A percentile compares a stretch with the other conserved stretches of the same genome.
Evolutionary conservation across 2,329 filamentous ascomycete genomes (phyloP).

Genomic region (Colletotrichum sidae): DNA sequence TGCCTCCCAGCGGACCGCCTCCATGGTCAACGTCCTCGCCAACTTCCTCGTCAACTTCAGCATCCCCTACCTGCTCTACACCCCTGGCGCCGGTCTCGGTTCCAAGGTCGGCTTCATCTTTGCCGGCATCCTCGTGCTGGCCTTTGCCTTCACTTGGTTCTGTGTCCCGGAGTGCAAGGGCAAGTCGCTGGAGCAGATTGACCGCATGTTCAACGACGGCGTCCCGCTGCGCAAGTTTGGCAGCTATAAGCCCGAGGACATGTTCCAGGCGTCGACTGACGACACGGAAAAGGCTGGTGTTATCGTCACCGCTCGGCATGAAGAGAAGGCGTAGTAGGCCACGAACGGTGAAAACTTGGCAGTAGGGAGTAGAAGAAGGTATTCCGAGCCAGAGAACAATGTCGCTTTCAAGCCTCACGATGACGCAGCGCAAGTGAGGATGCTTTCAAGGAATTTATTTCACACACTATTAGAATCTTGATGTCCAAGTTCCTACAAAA

Average conservation of each 20-base stretch:
- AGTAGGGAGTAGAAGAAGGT: no score
- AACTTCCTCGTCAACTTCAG: conserved; percentile 40
- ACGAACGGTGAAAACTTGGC: no score
- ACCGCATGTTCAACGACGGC: conserved; percentile 40
- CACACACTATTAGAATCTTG: no score
- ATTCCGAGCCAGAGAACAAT: no score
- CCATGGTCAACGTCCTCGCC: conserved; percentile 39
- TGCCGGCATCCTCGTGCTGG: conserved; percentile 35
- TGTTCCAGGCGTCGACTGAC: conserved; percentile 5
- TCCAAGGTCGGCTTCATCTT: conserved; percentile 40
- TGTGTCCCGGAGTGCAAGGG: conserved; percentile 41
- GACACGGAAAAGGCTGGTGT: conserved; percentile 20
- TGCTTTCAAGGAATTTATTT: no score
- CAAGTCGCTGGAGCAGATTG: conserved; percentile 42
- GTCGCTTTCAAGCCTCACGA: no score
- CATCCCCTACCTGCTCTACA: conserved; percentile 37
- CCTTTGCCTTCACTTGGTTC: conserved; percentile 38
- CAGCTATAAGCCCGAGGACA: conserved; percentile 18
- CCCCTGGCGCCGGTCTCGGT: conserved; percentile 32
- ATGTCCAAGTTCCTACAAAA: no score
- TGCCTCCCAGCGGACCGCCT: conserved; percentile 31
- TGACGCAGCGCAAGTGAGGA: no score
- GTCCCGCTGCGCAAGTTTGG: conserved; percentile 39
- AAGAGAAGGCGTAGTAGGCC: conserved; percentile 21
- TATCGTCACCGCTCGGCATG: conserved; percentile 9